phyloP scores from a whole-genome alignment of 2,329 filamentous ascomycete species.

The Berkeleyomyces basicola region DNA sequence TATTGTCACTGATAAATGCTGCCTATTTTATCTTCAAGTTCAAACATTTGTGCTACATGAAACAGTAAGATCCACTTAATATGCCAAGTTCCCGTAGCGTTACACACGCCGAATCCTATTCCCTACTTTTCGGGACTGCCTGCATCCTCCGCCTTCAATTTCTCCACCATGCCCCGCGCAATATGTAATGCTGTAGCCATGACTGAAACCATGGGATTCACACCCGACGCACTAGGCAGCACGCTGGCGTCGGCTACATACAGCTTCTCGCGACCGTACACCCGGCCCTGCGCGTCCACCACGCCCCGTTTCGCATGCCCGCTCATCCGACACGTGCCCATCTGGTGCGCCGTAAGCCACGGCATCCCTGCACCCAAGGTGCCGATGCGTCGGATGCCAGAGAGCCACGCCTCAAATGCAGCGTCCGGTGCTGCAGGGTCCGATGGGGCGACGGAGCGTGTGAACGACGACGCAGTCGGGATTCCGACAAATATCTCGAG shows the following conservation, averaged over 20 bases:
- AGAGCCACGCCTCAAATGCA: constrained; percentile 45
- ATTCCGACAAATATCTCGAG: constrained; percentile 57
- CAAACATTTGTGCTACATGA: not conserved
- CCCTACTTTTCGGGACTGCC: not conserved
- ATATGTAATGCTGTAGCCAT: constrained; percentile 58
- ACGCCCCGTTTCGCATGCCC: constrained; percentile 33
- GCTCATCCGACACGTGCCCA: constrained; percentile 64
- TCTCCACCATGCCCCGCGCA: constrained; percentile 33
- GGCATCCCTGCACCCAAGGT: constrained; percentile 33
- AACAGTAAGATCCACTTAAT: not conserved
- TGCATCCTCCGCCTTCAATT: not conserved
- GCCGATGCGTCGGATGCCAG: constrained; percentile 29
- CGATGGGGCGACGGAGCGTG: constrained; percentile 18
- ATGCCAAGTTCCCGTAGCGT: not conserved
- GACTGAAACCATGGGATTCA: constrained; percentile 66
- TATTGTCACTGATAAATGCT: not conserved
- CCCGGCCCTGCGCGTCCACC: constrained; percentile 38
- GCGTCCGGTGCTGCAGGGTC: constrained; percentile 32
- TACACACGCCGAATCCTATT: not conserved
- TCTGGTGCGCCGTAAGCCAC: constrained; percentile 64
- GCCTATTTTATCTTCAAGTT: not conserved
- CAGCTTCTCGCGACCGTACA: constrained; percentile 50
- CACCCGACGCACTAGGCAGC: constrained; percentile 59
- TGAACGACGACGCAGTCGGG: constrained; percentile 47
- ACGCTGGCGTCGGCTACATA: constrained; percentile 62